phyloP scores from a whole-genome alignment of 495 filamentous ascomycete species.

The Cryomyces antarcticus region DNA sequence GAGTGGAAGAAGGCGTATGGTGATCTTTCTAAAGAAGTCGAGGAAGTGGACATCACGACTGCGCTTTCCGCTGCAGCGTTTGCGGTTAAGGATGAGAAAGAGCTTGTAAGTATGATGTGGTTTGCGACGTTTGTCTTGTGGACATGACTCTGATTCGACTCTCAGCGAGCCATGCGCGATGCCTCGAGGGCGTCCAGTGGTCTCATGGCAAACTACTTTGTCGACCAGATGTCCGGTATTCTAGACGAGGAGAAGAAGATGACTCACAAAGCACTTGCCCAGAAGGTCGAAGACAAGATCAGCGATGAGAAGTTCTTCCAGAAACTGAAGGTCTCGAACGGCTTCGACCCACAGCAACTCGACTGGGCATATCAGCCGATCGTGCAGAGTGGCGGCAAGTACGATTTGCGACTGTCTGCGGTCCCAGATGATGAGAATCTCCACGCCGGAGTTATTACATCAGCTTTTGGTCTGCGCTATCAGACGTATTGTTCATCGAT shows the following conservation, averaged over 20 bases:
- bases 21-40: slow-evolving; percentile 58
- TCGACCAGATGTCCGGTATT: slow-evolving; percentile 91
- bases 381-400: slow-evolving; percentile 86
- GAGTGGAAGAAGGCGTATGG: slow-evolving; percentile 77
- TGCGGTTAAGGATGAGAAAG: slow-evolving; percentile 89
- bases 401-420: slow-evolving; percentile 63
- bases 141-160: background rate
- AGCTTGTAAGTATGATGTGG: slow-evolving; percentile 30
- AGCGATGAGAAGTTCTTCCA: slow-evolving; percentile 87
- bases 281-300: slow-evolving; percentile 74
- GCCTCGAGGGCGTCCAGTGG: slow-evolving; percentile 83
- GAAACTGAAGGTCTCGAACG: slow-evolving; percentile 60
- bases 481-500: slow-evolving; percentile 84
- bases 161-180: slow-evolving; percentile 66
- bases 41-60: slow-evolving; percentile 69
- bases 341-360: slow-evolving; percentile 78
- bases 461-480: slow-evolving; percentile 78
- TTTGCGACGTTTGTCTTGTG: background rate
- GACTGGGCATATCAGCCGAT: slow-evolving; percentile 89
- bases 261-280: slow-evolving; percentile 62
- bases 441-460: slow-evolving; percentile 83
- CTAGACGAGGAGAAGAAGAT: slow-evolving; percentile 93
- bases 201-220: slow-evolving; percentile 80
- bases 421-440: slow-evolving; percentile 63
- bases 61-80: slow-evolving; percentile 69